Evolutionary conservation across 2,329 filamentous ascomycete species (phyloP).

Genomic region (Phyllosticta citribraziliensis): DNA sequence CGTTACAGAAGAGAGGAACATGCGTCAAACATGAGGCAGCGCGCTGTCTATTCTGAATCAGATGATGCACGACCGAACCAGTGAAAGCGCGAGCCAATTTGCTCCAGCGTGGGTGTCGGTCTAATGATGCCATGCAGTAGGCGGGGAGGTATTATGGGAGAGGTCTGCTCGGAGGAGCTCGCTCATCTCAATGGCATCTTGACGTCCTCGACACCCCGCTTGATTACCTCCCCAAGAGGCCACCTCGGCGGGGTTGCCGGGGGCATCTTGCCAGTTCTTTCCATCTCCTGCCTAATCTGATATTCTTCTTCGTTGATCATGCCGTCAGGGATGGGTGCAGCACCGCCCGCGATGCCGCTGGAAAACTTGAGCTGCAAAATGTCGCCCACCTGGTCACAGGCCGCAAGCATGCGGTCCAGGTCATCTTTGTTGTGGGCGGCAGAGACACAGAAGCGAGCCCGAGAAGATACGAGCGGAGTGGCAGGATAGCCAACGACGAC

Average conservation of each 20-base stretch:
- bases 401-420: constrained; percentile 76
- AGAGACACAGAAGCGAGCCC: constrained; percentile 91
- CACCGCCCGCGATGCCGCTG: constrained; percentile 86
- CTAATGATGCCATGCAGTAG: not conserved
- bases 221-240: constrained; percentile 65
- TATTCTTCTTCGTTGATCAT: constrained; percentile 54
- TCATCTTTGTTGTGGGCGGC: constrained; percentile 98
- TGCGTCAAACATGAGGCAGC: not conserved
- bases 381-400: constrained; percentile 88
- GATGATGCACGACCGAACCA: not conserved
- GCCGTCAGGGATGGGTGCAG: constrained; percentile 63
- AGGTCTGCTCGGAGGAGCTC: not conserved
- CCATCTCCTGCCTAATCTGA: constrained; percentile 41
- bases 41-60: not conserved
- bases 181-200: constrained; percentile 59
- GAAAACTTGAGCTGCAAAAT: constrained; percentile 93
- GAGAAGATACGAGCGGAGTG: constrained; percentile 87
- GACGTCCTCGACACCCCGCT: constrained; percentile 62
- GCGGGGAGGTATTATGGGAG: not conserved
- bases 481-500: constrained; percentile 96
- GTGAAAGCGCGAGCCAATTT: not conserved
- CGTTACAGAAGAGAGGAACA: not conserved
- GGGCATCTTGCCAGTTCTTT: constrained; percentile 36
- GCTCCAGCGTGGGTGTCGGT: not conserved
- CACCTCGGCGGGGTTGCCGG: constrained; percentile 62